Conservation (phyloP, 108 stramenopile species). For the Conticribra guillardii region DNA sequence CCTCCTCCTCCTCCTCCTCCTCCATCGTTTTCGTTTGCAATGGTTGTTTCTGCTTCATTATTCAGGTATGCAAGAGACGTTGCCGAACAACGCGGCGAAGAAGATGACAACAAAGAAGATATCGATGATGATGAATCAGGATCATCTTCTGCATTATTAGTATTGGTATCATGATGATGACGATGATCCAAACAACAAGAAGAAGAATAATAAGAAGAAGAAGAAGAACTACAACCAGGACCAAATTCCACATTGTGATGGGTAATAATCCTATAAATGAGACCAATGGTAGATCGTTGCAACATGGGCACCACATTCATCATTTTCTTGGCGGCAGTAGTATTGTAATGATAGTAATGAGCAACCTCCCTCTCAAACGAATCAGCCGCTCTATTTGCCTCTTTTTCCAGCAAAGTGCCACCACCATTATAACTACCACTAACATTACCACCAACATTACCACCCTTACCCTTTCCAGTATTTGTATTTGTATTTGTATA, state of each 20-base stretch:
- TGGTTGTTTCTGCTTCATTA: background rate
- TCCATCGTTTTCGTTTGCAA: background rate
- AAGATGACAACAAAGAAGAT: conserved; percentile 4
- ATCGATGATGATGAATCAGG: background rate
- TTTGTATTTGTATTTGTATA: conserved; percentile 21
- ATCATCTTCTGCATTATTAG: background rate
- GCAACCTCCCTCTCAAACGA: conserved; percentile 38
- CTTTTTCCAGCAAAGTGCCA: conserved; percentile 58
- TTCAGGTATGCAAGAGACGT: conserved; percentile 5
- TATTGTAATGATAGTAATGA: background rate
- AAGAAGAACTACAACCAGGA: background rate
- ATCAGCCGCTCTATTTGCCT: conserved; percentile 71
- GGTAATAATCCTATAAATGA: conserved; percentile 85
- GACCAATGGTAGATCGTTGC: conserved; percentile 73
- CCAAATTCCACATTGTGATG: conserved; percentile 46
- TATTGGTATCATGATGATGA: background rate
- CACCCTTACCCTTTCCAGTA: too few relatives aligned
- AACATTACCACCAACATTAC: too few relatives aligned
- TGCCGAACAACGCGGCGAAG: conserved; percentile 8
- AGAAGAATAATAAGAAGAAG: too few relatives aligned
- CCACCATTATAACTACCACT: too few relatives aligned
- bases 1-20: too few relatives aligned
- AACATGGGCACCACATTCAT: conserved; percentile 76
- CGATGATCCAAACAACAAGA: too few relatives aligned
- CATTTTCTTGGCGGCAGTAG: background rate